Evolutionary conservation across 768 basidiomycete species (phyloP).

Genomic region (Lepiota venenata): DNA sequence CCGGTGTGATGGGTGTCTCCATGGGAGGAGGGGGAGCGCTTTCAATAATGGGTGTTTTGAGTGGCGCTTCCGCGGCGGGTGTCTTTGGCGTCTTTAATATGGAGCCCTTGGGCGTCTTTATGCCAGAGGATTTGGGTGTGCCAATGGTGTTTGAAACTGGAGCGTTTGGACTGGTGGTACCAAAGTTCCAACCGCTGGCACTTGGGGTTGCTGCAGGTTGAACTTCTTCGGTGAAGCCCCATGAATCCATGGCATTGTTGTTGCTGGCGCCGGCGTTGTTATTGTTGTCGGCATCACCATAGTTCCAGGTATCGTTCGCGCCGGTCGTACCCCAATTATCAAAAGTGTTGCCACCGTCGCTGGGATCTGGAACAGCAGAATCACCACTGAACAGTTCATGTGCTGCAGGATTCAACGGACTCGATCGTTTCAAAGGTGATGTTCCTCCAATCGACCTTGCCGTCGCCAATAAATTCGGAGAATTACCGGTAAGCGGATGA

Average conservation of each 20-base stretch:
- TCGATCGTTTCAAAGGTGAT: constrained; percentile 20
- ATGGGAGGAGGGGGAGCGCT: constrained; percentile 12
- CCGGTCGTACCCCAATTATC: constrained; percentile 15
- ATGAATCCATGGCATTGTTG: neutral
- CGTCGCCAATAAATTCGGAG: constrained; percentile 14
- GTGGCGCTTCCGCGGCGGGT: constrained; percentile 1
- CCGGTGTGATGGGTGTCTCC: constrained; percentile 12
- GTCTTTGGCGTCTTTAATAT: constrained; percentile 1
- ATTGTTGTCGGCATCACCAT: neutral
- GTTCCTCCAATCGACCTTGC: constrained; percentile 18
- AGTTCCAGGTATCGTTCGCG: constrained; percentile 2
- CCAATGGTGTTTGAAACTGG: constrained; percentile 8
- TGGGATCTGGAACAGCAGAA: constrained; percentile 3
- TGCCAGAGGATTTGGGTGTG: constrained; percentile 6
- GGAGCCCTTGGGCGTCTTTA: constrained; percentile 7
- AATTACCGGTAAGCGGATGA: constrained; percentile 9
- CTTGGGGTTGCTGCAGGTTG: neutral
- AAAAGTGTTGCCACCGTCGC: constrained; percentile 6
- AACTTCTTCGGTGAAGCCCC: neutral
- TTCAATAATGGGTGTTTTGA: constrained; percentile 1
- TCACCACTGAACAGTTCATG: constrained; percentile 16
- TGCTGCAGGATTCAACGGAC: constrained; percentile 32
- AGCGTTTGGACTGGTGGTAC: constrained; percentile 4
- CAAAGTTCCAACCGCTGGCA: constrained; percentile 1
- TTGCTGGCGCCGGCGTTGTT: too few relatives aligned